Evolutionary conservation across 305 asterid species (phyloP).

Genomic region (Fraxinus nigra): DNA sequence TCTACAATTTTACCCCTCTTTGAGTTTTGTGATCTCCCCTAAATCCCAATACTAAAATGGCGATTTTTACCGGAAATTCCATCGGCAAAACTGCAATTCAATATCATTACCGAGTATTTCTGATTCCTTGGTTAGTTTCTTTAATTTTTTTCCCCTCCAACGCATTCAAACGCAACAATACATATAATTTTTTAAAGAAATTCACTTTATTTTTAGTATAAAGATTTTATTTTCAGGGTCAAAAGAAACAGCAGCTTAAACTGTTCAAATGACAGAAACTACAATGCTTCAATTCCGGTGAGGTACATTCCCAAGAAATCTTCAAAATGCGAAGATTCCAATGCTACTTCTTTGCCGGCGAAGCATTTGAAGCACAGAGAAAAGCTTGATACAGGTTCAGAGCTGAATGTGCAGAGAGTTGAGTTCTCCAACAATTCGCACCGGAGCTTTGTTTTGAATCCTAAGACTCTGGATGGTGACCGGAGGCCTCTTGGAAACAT

Average conservation of each 20-base stretch:
- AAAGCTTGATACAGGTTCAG: slow-evolving; percentile 17
- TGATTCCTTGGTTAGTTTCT: slow-evolving; percentile 51
- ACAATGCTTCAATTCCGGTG: slow-evolving; percentile 45
- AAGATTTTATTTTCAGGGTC: slow-evolving; percentile 34
- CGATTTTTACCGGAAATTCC: slow-evolving; percentile 29
- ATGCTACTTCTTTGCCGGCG: slow-evolving; percentile 24
- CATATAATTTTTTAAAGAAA: neutral
- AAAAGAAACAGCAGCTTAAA: slow-evolving; percentile 27
- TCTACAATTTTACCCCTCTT: neutral
- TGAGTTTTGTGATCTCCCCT: neutral
- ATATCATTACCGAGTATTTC: slow-evolving; percentile 33
- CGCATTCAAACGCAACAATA: neutral
- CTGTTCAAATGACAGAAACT: slow-evolving; percentile 49
- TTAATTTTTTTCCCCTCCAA: neutral
- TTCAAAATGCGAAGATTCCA: slow-evolving; percentile 27
- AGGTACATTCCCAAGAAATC: slow-evolving; percentile 46
- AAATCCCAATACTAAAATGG: slow-evolving; percentile 25
- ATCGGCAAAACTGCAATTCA: slow-evolving; percentile 35
- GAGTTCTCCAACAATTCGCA: slow-evolving; percentile 18
- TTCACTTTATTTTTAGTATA: neutral
- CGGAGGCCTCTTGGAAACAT: slow-evolving; percentile 21
- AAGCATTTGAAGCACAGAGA: slow-evolving; percentile 23
- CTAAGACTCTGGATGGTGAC: slow-evolving; percentile 19
- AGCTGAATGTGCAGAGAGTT: slow-evolving; percentile 22
- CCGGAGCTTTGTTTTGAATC: slow-evolving; percentile 17